phyloP scores from a whole-genome alignment of 352 stramenopile species.

The Phytophthora ohioensis region DNA sequence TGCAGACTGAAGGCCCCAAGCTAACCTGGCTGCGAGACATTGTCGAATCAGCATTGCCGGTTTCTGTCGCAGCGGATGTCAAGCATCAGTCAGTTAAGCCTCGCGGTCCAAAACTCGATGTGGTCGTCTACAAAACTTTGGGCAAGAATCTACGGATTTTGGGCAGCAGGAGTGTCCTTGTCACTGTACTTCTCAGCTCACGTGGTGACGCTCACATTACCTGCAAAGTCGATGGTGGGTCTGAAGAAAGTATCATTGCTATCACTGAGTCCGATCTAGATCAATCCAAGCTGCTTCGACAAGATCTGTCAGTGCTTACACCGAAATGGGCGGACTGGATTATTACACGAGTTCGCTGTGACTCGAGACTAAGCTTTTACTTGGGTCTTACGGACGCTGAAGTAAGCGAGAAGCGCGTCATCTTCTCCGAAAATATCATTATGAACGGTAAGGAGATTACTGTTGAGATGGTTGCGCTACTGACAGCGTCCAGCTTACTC shows the following conservation, averaged over 20 bases:
- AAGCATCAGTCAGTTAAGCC: not conserved
- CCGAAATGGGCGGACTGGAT: constrained; percentile 53
- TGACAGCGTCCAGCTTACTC: constrained; percentile 30
- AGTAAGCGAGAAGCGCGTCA: constrained; percentile 12
- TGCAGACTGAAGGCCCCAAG: constrained; percentile 31
- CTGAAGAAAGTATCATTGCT: constrained; percentile 13
- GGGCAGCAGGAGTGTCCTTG: constrained; percentile 8
- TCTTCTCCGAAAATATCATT: constrained; percentile 35
- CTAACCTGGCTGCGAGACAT: constrained; percentile 29
- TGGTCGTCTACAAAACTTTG: constrained; percentile 54
- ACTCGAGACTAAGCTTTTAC: constrained; percentile 31
- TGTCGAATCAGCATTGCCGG: constrained; percentile 6
- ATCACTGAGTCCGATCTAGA: constrained; percentile 36
- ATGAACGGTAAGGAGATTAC: constrained; percentile 17
- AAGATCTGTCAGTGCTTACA: constrained; percentile 44
- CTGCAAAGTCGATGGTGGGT: constrained; percentile 26
- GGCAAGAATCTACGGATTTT: constrained; percentile 49
- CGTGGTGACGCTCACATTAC: constrained; percentile 36
- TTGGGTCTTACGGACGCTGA: constrained; percentile 39
- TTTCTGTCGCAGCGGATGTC: not conserved
- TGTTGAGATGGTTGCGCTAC: constrained; percentile 39
- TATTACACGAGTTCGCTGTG: constrained; percentile 36
- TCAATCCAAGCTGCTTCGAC: constrained; percentile 36
- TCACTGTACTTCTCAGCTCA: constrained; percentile 55
- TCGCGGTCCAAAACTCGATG: constrained; percentile 1